These are phyloP conservation scores for Phtheirospermum japonicum DNA, from an alignment of 257 asterid genomes.

Conservation along the genomic window DNA sequence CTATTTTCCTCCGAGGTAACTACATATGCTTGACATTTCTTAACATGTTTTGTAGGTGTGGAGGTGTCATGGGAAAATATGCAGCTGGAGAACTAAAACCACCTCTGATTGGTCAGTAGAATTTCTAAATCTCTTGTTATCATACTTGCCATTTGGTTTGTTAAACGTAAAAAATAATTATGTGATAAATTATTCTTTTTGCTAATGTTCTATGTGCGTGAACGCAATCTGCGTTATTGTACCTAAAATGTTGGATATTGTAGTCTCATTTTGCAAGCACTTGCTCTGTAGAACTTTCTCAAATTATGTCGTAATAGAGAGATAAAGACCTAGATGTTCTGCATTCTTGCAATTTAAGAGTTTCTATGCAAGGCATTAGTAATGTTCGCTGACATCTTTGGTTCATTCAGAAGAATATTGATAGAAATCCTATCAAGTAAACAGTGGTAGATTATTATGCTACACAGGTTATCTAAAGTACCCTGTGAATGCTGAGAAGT, in stretches of 20 bases:
- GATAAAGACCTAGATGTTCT: background rate
- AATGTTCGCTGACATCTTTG: too few relatives aligned
- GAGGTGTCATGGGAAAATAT: conserved; percentile 98
- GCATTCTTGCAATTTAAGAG: too few relatives aligned
- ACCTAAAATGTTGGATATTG: too few relatives aligned
- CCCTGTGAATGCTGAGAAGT: too few relatives aligned
- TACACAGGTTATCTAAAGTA: too few relatives aligned
- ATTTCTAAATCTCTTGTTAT: conserved; percentile 16
- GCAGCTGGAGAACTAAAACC: conserved; percentile 99
- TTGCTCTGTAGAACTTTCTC: background rate
- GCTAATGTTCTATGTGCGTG: background rate
- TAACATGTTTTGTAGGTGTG: conserved; percentile 64
- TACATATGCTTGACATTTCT: conserved; percentile 26
- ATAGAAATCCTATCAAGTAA: too few relatives aligned
- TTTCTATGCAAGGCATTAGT: too few relatives aligned
- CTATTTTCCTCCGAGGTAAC: conserved; percentile 1
- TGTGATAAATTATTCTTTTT: background rate
- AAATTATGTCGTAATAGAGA: too few relatives aligned
- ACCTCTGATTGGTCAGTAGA: conserved; percentile 75
- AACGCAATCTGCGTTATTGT: background rate
- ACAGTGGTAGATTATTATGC: too few relatives aligned
- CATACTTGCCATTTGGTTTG: conserved; percentile 19
- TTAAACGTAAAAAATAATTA: conserved; percentile 1
- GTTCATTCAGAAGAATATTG: too few relatives aligned
- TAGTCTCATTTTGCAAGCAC: too few relatives aligned